Evolutionary conservation across 139 green algal genomes (phyloP).

Genomic region (Coelastrella sp.): DNA sequence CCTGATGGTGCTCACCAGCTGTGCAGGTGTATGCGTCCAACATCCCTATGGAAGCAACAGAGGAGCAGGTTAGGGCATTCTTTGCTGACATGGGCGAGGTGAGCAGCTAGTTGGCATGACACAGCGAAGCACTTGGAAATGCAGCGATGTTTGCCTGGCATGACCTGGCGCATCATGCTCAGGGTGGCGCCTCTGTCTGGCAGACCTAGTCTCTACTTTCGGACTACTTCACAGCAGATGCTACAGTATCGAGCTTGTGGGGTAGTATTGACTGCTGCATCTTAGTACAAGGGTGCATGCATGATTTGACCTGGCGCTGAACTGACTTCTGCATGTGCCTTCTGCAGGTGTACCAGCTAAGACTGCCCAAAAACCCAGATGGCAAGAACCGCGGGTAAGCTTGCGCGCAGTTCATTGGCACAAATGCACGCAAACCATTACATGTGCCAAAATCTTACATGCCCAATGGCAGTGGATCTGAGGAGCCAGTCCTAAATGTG

Average conservation of each 20-base stretch:
- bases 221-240: no score
- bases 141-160: no score
- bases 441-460: not conserved
- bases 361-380: conserved; percentile 72
- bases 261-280: not conserved
- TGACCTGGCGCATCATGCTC: no score
- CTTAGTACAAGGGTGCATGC: no score
- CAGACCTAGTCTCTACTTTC: no score
- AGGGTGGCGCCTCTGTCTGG: no score
- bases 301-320: no score
- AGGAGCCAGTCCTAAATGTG: no score
- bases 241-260: not conserved
- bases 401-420: no score
- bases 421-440: no score
- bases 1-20: no score
- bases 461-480: no score
- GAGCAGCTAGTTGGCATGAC: not conserved
- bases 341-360: conserved; percentile 60
- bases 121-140: not conserved
- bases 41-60: conserved; percentile 71
- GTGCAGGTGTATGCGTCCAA: conserved; percentile 84
- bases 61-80: conserved; percentile 68
- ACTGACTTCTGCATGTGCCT: not conserved
- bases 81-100: conserved; percentile 59
- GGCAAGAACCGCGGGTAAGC: conserved; percentile 79